phyloP scores from a whole-genome alignment of 1,284 basidiomycete species.

The Paramarasmius palmivorus region DNA sequence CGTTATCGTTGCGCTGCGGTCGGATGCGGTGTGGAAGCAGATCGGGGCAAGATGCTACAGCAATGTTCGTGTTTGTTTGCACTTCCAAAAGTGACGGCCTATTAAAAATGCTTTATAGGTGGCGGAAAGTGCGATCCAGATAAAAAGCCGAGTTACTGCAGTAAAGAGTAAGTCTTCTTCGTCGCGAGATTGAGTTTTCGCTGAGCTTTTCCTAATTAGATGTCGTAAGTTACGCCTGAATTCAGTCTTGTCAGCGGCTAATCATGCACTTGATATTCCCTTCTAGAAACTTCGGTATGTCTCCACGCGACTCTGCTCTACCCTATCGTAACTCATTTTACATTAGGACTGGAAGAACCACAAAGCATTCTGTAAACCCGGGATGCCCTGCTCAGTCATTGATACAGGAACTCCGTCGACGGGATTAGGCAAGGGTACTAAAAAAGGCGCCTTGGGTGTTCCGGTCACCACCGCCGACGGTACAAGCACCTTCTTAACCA shows the following conservation, averaged over 20 bases:
- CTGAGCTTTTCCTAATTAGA: too few species aligned
- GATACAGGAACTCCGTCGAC: constrained; percentile 18
- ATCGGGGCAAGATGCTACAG: constrained; percentile 26
- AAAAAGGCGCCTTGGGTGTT: constrained; percentile 24
- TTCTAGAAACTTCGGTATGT: too few species aligned
- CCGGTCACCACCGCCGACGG: constrained; percentile 24
- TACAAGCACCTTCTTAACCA: constrained; percentile 21
- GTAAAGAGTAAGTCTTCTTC: constrained; percentile 29
- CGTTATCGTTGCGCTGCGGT: constrained; percentile 31
- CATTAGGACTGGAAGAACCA: constrained; percentile 33
- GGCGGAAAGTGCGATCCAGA: constrained; percentile 32
- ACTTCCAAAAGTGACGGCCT: too few species aligned
- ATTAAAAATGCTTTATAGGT: constrained; percentile 23
- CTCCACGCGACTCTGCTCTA: too few species aligned
- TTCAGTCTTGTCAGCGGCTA: too few species aligned
- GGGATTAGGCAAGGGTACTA: constrained; percentile 4
- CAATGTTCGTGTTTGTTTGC: constrained; percentile 17
- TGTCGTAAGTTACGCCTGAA: too few species aligned
- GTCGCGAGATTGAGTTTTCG: too few species aligned
- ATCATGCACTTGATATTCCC: too few species aligned
- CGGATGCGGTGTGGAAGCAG: constrained; percentile 27
- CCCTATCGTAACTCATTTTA: too few species aligned
- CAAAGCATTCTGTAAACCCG: constrained; percentile 27
- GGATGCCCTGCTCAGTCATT: constrained; percentile 31
- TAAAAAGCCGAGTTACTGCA: constrained; percentile 35